Base-by-base conservation (phyloP, 306 rosid species). In the Inga laurina region DNA sequence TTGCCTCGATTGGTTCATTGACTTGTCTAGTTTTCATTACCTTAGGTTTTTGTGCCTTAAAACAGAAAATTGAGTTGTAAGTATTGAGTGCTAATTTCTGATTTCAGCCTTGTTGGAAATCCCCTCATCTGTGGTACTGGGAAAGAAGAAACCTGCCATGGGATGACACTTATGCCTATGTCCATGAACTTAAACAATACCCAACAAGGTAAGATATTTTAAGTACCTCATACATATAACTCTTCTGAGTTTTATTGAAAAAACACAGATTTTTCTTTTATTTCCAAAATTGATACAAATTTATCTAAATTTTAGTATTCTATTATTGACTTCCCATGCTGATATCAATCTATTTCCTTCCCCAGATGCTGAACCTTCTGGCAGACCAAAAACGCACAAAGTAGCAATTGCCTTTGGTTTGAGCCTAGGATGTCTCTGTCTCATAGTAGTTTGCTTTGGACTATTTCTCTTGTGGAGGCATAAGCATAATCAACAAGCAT, bases 361-460 rank as follows among this genome's bases (percentile, higher is more conserved):
- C 79, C 8, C 24, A 97, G 96, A 88, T 74, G 86, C 87, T 83
- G 49, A 84, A 44, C 85, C 93, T 76, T 62, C 95, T 54, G 87
- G 81, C 71, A 87, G 81, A 83, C 93, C 88, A 70, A 92, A 85
- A 83, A 82, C 85, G 72, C 97, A 90, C 84, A 92, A 90, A 83
- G 87, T 90, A 87, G 98, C 99, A 7, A 93, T 91, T 11, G 97
- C 88, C 65, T 94, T 97, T 30, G 97, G 98, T 81, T 81, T 91
- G 91, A 94, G 98, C 83, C 90, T 97, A 0, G 97, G 98, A 78
- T 87, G 94, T 83, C 94, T 97, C 49, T 94, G 99, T 84, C 84
- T 97, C 48, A 86, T 97, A 78, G 87, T 87, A 43, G 76, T 97
- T 57, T 94, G 87, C 81, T 92, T 97, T 81, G 99, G 97, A 84